phyloP scores from a whole-genome alignment of 1,139 yeast genomes.

The Saccharomyces uvarum region DNA sequence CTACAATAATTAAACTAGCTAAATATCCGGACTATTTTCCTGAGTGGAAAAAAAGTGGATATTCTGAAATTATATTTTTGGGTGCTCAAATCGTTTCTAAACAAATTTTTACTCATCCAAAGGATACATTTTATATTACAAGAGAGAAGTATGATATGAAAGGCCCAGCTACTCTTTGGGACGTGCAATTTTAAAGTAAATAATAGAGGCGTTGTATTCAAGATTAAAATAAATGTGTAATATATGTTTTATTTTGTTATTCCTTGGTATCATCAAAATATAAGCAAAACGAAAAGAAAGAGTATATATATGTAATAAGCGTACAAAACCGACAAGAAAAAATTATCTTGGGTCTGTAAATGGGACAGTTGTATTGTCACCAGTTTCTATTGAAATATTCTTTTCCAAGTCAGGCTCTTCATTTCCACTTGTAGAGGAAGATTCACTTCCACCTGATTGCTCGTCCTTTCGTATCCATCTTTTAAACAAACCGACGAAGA shows the following conservation, averaged over 20 bases:
- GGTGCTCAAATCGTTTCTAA: conserved; percentile 87
- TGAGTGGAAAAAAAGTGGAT: conserved; percentile 84
- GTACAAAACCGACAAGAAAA: not conserved
- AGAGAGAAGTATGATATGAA: conserved; percentile 66
- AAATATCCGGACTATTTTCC: conserved; percentile 88
- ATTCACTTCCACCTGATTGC: not conserved
- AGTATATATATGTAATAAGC: not conserved
- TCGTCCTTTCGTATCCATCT: conserved; percentile 40
- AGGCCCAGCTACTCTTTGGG: conserved; percentile 66
- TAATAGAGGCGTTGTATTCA: conserved; percentile 3
- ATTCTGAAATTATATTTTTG: conserved; percentile 68
- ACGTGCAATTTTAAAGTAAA: conserved; percentile 31
- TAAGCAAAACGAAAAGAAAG: no score
- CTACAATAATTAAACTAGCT: conserved; percentile 59
- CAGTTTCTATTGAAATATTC: not conserved
- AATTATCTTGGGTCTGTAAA: not conserved
- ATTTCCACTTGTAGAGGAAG: not conserved
- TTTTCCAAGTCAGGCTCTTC: not conserved
- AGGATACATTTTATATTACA: conserved; percentile 63
- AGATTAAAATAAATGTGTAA: not conserved
- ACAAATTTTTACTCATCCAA: conserved; percentile 62
- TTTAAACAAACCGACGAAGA: conserved; percentile 56
- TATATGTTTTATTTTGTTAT: no score
- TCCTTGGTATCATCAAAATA: no score
- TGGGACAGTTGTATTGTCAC: not conserved